Evolutionary conservation across 164 flowering plant species (phyloP), one percentile per base, ranked within the genome.

Genomic region (Liriodendron chinense): DNA sequence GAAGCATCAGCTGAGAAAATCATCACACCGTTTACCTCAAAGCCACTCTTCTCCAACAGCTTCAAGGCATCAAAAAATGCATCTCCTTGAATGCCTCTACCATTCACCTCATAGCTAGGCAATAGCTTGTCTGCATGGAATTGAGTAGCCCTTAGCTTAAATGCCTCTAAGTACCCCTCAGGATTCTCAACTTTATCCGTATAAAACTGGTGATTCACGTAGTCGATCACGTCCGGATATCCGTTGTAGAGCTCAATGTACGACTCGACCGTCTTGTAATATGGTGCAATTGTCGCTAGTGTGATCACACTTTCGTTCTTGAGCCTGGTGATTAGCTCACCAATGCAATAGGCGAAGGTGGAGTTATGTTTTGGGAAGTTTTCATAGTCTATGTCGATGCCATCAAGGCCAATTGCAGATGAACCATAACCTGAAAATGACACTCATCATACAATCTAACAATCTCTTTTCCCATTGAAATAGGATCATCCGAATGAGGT

Each of bases 81-180:
- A 76, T 90, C 90, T 75, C 94, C 94, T 81, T 90, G 92, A 75
- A 90, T 89, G n/a, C 91, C 94, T 43, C 92, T 86, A 20, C 91
- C 92, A 63, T 86, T 71, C 14, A 89, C 82, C 75, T 89, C 89
- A 76, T 87, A 87, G 72, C 87, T 81, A 14, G 92, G 92, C 78
- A 89, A 62, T 78, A 89, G 70, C 81, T 84, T 87, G 0, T 75
- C 80, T 25, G 49, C 74, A 47, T 75, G 80, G 47, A 68, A 89
- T 50, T 85, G 80, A 12, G 2, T 25, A 9, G 85, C 80, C 22
- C 88, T 83, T 7, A 83, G 74, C 70, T 26, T 24, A 66, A 84
- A 89, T 1, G 79, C 83, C 56, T 77, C 70, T 78, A 89, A 69
- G 47, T 80, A 87, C 14, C 76, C 86, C 28, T 68, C 12, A 8